Evolutionary conservation across 2,329 filamentous ascomycete genomes (phyloP).

Genomic region (Waltergamsia citrina): DNA sequence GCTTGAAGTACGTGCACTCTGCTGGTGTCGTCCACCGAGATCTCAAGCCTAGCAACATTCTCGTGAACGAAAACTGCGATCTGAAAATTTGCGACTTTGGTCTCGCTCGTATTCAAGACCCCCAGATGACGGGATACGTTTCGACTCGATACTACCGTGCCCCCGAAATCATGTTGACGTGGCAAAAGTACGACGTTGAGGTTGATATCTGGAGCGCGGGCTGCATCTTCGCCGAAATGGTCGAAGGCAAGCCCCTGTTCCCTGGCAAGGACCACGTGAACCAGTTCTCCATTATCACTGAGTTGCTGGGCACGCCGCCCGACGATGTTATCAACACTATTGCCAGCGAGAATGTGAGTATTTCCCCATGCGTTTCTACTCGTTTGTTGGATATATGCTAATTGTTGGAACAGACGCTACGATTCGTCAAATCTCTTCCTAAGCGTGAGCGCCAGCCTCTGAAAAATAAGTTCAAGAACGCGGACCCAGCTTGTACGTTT

Average conservation of each 20-base stretch:
- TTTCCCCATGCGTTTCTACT: neutral
- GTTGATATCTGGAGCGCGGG: constrained; percentile 99
- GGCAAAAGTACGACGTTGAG: constrained; percentile 99
- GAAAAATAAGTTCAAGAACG: constrained; percentile 86
- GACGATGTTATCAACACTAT: constrained; percentile 99
- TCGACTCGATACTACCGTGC: constrained; percentile 98
- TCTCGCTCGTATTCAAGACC: constrained; percentile 93
- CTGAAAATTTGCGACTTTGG: constrained; percentile 99
- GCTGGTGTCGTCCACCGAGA: constrained; percentile 96
- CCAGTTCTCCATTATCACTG: constrained; percentile 99
- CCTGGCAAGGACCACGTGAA: constrained; percentile 99
- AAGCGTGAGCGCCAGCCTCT: constrained; percentile 88
- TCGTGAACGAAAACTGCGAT: constrained; percentile 99
- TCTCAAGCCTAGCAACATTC: constrained; percentile 96
- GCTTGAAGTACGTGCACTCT: constrained; percentile 97
- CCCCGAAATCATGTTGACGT: constrained; percentile 99
- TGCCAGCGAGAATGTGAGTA: constrained; percentile 85
- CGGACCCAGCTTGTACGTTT: constrained; percentile 67
- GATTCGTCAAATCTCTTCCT: constrained; percentile 95
- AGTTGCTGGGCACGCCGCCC: constrained; percentile 88
- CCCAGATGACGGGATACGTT: constrained; percentile 99
- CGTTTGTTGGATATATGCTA: neutral
- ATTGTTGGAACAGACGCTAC: constrained; percentile 71
- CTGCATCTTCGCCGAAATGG: constrained; percentile 98
- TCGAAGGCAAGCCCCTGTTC: constrained; percentile 96